phyloP scores from a whole-genome alignment of 2,329 filamentous ascomycete genomes.

The Septoria linicola region DNA sequence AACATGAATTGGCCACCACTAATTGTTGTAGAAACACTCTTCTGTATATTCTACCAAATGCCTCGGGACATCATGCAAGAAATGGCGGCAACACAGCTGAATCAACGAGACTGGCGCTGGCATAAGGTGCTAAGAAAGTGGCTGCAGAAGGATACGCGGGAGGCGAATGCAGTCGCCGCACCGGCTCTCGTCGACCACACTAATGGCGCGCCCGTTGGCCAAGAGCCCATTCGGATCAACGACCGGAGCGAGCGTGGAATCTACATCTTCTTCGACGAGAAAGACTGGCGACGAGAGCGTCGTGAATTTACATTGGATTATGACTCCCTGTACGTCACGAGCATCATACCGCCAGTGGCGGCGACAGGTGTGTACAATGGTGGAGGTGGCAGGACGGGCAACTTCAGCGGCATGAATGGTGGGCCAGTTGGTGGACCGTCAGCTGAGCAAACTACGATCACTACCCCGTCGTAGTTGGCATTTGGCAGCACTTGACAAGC shows the following conservation, averaged over 20 bases:
- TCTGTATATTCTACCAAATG: conserved; percentile 69
- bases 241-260: conserved; percentile 52
- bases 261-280: conserved; percentile 57
- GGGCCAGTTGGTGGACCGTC: conserved; percentile 6
- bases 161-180: conserved; percentile 31
- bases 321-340: conserved; percentile 32
- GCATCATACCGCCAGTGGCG: neutral
- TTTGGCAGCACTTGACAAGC: conserved; percentile 2
- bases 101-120: conserved; percentile 54
- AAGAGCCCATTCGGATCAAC: conserved; percentile 45
- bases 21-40: conserved; percentile 60
- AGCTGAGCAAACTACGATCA: conserved; percentile 9
- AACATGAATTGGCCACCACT: conserved; percentile 2
- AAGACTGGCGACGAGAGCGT: conserved; percentile 53
- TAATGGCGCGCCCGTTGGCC: conserved; percentile 28
- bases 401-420: conserved; percentile 8
- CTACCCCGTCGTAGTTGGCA: conserved; percentile 3
- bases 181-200: conserved; percentile 35
- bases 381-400: conserved; percentile 1
- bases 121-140: conserved; percentile 55
- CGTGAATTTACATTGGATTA: conserved; percentile 55
- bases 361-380: conserved; percentile 1
- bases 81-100: conserved; percentile 61
- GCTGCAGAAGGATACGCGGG: conserved; percentile 55
- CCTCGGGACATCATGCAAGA: conserved; percentile 66